Percentiles rank a stretch among this genome's conserved stretches.
Conservation (phyloP, 139 green algal genomes). For the Chlorella sp. region DNA sequence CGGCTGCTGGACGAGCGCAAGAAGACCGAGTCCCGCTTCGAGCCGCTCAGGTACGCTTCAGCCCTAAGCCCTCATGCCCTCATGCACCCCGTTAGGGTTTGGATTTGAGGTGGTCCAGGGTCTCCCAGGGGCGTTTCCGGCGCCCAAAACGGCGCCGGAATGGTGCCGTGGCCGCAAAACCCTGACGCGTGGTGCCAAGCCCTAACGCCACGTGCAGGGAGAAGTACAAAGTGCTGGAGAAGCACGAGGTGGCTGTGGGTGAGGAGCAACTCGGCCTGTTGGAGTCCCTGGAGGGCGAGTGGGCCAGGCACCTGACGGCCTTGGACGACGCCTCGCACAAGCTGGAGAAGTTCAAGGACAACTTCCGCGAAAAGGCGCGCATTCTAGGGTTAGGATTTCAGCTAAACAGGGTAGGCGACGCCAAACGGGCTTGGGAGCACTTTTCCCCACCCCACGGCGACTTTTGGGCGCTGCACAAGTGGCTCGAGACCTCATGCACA, state of each 20-base stretch:
- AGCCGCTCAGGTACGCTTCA: slow-evolving; percentile 36
- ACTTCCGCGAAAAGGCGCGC: slow-evolving; percentile 47
- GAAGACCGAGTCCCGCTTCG: slow-evolving; percentile 49
- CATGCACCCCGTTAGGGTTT: not conserved
- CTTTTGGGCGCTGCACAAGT: too few species aligned
- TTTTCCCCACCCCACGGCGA: too few species aligned
- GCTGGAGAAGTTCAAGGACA: slow-evolving; percentile 76
- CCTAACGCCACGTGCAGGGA: slow-evolving; percentile 40
- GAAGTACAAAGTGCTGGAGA: slow-evolving; percentile 69
- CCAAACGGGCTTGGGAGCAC: too few species aligned
- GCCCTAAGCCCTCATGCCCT: not conserved
- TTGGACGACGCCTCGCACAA: slow-evolving; percentile 50
- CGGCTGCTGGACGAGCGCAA: slow-evolving; percentile 51
- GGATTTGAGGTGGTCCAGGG: not conserved
- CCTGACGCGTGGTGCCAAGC: too few species aligned
- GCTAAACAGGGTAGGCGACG: too few species aligned
- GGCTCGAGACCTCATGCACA: too few species aligned
- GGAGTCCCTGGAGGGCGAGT: slow-evolving; percentile 49
- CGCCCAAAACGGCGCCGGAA: too few species aligned
- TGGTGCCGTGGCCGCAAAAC: too few species aligned
- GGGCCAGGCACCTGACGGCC: slow-evolving; percentile 48
- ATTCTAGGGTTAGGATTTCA: too few species aligned
- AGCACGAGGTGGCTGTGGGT: slow-evolving; percentile 60
- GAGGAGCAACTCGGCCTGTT: slow-evolving; percentile 59
- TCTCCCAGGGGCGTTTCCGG: too few species aligned